phyloP scores from a whole-genome alignment of 805 yeast species.

The Hanseniaspora mollemarum region DNA sequence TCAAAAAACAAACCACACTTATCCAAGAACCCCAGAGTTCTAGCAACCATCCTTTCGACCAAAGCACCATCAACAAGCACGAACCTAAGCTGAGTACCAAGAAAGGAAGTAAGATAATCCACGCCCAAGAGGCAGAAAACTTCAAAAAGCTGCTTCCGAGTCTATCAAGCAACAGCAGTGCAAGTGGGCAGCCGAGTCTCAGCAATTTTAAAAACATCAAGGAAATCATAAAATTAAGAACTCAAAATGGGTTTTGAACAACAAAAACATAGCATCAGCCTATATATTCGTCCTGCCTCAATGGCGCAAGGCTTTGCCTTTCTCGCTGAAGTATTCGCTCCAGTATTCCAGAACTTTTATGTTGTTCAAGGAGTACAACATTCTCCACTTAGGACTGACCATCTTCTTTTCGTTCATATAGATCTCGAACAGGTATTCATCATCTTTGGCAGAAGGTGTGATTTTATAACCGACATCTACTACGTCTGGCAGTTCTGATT shows the following conservation, averaged over 20 bases:
- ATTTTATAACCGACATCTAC: slow-evolving; percentile 20
- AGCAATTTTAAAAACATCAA: slow-evolving; percentile 58
- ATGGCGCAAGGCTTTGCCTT: not conserved
- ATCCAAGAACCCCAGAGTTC: no score
- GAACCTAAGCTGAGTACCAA: slow-evolving; percentile 47
- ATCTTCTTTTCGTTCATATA: slow-evolving; percentile 15
- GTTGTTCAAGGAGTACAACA: slow-evolving; percentile 14
- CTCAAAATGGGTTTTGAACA: slow-evolving; percentile 15
- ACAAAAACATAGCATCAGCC: not conserved
- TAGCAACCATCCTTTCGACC: no score
- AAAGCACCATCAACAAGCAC: slow-evolving; percentile 30
- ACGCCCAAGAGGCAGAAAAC: slow-evolving; percentile 45
- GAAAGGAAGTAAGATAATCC: slow-evolving; percentile 43
- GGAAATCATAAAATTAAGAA: slow-evolving; percentile 39
- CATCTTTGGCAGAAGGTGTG: slow-evolving; percentile 20
- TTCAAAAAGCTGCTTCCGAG: slow-evolving; percentile 45
- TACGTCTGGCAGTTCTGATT: slow-evolving; percentile 14
- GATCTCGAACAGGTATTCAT: not conserved
- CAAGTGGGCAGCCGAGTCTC: slow-evolving; percentile 34
- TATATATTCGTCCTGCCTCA: not conserved
- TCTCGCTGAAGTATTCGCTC: not conserved
- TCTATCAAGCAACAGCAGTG: not conserved
- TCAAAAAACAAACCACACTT: not conserved
- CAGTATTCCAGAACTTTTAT: slow-evolving; percentile 10
- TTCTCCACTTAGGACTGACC: slow-evolving; percentile 15